These are phyloP conservation scores for Allomyces macrogynus DNA, from an alignment of 192 early-diverging fungal species.

Conservation along the genomic window DNA sequence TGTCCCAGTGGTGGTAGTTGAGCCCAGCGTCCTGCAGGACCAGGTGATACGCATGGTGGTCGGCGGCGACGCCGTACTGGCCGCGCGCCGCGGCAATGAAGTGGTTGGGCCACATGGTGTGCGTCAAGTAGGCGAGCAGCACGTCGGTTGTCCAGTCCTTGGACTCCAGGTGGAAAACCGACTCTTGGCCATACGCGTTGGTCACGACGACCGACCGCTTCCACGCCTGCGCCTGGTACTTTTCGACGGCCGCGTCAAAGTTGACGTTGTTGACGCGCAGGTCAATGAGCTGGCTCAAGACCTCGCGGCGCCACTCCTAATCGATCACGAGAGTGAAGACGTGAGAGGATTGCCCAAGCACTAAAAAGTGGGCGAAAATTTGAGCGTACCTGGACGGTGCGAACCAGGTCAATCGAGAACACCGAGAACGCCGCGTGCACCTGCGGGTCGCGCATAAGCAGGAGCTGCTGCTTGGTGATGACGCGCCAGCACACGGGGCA, in stretches of 20 bases:
- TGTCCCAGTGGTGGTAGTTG: conserved; percentile 1
- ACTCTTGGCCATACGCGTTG: neutral
- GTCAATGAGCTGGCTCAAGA: neutral
- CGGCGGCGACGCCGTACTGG: neutral
- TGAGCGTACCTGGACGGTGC: neutral
- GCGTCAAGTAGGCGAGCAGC: neutral
- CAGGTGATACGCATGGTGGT: neutral
- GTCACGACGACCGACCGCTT: neutral
- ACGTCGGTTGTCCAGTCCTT: neutral
- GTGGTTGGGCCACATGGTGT: neutral
- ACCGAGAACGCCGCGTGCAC: neutral
- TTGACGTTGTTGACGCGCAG: neutral
- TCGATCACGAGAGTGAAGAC: no score
- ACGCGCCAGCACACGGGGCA: neutral
- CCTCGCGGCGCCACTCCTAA: neutral
- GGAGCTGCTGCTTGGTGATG: neutral
- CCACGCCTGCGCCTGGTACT: neutral
- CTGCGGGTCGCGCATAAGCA: neutral
- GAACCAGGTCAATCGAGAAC: neutral
- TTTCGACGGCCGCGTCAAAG: neutral
- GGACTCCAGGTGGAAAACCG: neutral
- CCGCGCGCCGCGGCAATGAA: neutral
- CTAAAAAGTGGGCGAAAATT: no score
- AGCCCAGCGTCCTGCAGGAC: neutral
- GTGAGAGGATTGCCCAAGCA: no score